Evolutionary conservation across 306 rosid species (phyloP).

Genomic region (Adenanthera pavonina): DNA sequence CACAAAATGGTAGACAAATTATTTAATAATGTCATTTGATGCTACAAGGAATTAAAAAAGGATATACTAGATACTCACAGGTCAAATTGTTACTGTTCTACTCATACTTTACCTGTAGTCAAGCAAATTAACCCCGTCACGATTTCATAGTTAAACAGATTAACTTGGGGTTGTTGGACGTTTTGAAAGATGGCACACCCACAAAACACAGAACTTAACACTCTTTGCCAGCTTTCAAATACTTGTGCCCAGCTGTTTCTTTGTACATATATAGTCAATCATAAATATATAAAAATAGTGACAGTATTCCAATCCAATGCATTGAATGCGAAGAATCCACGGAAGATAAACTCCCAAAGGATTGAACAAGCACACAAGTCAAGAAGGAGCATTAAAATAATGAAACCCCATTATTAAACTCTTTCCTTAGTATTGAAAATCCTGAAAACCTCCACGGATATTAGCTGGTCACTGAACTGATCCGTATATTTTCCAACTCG

Average conservation of each 20-base stretch:
- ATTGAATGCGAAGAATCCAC: slow-evolving; percentile 32
- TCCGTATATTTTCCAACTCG: slow-evolving; percentile 49
- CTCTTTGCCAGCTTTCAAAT: slow-evolving; percentile 61
- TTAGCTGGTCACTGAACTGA: slow-evolving; percentile 52
- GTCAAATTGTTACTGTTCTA: slow-evolving; percentile 5
- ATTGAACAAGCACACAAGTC: slow-evolving; percentile 60
- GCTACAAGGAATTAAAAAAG: not conserved
- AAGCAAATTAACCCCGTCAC: not conserved
- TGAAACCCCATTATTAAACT: slow-evolving; percentile 5
- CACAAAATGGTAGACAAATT: not conserved
- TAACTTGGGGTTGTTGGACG: not conserved
- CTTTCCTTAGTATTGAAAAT: slow-evolving; percentile 22
- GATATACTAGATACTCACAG: not conserved
- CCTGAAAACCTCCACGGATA: slow-evolving; percentile 37
- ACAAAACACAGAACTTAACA: no score
- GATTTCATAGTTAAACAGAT: not conserved
- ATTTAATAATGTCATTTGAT: slow-evolving; percentile 23
- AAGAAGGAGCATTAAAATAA: slow-evolving; percentile 38
- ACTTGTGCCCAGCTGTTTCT: slow-evolving; percentile 55
- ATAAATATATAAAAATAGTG: slow-evolving; percentile 40
- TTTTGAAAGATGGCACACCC: not conserved
- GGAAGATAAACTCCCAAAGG: slow-evolving; percentile 41
- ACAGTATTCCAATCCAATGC: slow-evolving; percentile 36
- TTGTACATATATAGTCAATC: slow-evolving; percentile 36
- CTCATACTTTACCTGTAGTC: not conserved